These are phyloP conservation scores for Erodium moschatum DNA, from an alignment of 441 rosid species.

Conservation along the genomic window DNA sequence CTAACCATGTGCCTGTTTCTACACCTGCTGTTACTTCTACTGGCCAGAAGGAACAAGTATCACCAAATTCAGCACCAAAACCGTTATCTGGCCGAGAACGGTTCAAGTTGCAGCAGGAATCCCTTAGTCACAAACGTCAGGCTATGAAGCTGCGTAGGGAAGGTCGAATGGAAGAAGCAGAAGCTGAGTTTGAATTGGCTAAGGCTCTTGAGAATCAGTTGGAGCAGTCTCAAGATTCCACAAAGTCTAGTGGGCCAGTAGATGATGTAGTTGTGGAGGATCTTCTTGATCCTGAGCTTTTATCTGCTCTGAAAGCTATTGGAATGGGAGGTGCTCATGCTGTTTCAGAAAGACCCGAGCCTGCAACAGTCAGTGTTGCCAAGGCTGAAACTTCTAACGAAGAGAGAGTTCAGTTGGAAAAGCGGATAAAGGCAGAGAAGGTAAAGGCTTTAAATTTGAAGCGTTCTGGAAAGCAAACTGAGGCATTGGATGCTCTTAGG, in stretches of 20 bases:
- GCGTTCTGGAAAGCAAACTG: conserved; percentile 81
- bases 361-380: conserved; percentile 24
- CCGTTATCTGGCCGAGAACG: conserved; percentile 72
- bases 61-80: conserved; percentile 40
- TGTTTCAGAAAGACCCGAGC: conserved; percentile 28
- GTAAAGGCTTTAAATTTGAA: conserved; percentile 71
- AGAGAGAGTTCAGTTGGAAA: conserved; percentile 59
- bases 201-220: conserved; percentile 78
- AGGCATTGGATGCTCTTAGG: conserved; percentile 81
- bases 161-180: conserved; percentile 78
- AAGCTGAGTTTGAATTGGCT: conserved; percentile 79
- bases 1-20: conserved; percentile 20
- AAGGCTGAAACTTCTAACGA: conserved; percentile 32
- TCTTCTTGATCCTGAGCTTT: conserved; percentile 87
- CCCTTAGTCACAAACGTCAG: conserved; percentile 76
- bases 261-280: conserved; percentile 60
- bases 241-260: conserved; percentile 28
- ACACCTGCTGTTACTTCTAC: conserved; percentile 27
- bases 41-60: conserved; percentile 34
- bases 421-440: conserved; percentile 71
- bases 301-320: conserved; percentile 63
- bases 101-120: conserved; percentile 82
- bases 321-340: conserved; percentile 46
- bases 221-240: conserved; percentile 48
- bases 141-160: conserved; percentile 87